These are phyloP conservation scores for Cytospora paraplurivora DNA, from an alignment of 2,329 filamentous ascomycete species.

Conservation along the genomic window DNA sequence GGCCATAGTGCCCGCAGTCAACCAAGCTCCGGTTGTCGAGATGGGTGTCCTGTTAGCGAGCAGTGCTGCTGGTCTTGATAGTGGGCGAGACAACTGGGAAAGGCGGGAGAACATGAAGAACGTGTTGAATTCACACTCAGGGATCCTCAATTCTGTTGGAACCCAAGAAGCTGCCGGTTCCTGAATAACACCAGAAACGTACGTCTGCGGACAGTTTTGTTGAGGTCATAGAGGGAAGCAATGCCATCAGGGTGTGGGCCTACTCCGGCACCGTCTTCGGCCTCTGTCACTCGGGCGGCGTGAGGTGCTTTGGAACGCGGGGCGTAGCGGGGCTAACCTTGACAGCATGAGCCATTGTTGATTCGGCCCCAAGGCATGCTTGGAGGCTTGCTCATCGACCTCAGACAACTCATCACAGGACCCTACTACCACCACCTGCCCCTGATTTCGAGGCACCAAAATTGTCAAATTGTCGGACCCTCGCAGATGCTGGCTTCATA, in stretches of 20 bases:
- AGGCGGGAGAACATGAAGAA: conserved; percentile 73
- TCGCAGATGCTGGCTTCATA: not conserved
- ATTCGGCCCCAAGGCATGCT: not conserved
- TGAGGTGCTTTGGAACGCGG: conserved; percentile 6
- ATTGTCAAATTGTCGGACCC: not conserved
- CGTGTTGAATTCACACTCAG: not conserved
- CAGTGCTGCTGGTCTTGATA: conserved; percentile 62
- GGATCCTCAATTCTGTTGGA: not conserved
- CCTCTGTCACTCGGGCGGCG: not conserved
- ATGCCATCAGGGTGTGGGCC: conserved; percentile 15
- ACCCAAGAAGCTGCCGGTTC: not conserved
- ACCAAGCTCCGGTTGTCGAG: conserved; percentile 11
- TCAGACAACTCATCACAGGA: conserved; percentile 4
- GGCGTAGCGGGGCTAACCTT: conserved; percentile 22
- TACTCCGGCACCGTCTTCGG: conserved; percentile 22
- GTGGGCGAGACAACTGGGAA: conserved; percentile 71
- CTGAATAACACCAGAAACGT: not conserved
- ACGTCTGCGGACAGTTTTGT: not conserved
- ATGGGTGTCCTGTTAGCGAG: conserved; percentile 38
- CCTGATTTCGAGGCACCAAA: not conserved
- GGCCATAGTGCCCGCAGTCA: conserved; percentile 42
- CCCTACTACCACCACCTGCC: too few relatives aligned
- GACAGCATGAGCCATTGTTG: not conserved
- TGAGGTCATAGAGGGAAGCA: conserved; percentile 15
- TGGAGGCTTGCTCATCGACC: conserved; percentile 3